A percentile compares a stretch with the other conserved stretches of the same genome.
phyloP scores from a whole-genome alignment of 805 yeast species.

The Kregervanrija delftensis region DNA sequence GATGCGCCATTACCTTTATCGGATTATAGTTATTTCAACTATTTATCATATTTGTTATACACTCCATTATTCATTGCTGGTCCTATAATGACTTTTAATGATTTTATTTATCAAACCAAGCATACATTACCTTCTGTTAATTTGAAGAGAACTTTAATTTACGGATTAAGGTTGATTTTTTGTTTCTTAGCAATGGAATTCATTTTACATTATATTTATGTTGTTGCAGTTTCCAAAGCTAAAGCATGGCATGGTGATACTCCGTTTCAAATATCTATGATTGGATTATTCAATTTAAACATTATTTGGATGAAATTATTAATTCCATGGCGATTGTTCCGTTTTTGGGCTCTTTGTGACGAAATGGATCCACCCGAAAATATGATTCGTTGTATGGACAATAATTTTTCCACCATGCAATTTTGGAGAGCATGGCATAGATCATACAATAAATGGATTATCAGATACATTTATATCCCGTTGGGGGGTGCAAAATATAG shows the following conservation, averaged over 20 bases:
- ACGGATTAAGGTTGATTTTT: conserved; percentile 60
- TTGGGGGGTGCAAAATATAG: conserved; percentile 77
- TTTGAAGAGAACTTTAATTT: conserved; percentile 43
- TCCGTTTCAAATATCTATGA: conserved; percentile 91
- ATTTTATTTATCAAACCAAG: conserved; percentile 68
- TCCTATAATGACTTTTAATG: conserved; percentile 90
- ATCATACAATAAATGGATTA: conserved; percentile 84
- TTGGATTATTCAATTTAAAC: conserved; percentile 83
- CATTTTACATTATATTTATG: conserved; percentile 80
- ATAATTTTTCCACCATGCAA: conserved; percentile 87
- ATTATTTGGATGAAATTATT: conserved; percentile 89
- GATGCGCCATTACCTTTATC: conserved; percentile 52
- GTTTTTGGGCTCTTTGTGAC: conserved; percentile 90
- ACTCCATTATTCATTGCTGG: conserved; percentile 94
- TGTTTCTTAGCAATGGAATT: conserved; percentile 88
- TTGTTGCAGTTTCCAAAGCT: conserved; percentile 85
- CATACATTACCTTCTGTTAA: conserved; percentile 56
- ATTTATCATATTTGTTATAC: conserved; percentile 70
- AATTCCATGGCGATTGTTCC: conserved; percentile 93
- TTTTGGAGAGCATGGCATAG: conserved; percentile 99
- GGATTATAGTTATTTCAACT: conserved; percentile 60
- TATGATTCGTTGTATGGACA: conserved; percentile 93
- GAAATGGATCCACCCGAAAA: conserved; percentile 96
- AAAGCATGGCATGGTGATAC: conserved; percentile 86
- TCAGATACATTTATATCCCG: conserved; percentile 85